Conservation (phyloP, 495 filamentous ascomycete species). For the Neurospora sp. region DNA sequence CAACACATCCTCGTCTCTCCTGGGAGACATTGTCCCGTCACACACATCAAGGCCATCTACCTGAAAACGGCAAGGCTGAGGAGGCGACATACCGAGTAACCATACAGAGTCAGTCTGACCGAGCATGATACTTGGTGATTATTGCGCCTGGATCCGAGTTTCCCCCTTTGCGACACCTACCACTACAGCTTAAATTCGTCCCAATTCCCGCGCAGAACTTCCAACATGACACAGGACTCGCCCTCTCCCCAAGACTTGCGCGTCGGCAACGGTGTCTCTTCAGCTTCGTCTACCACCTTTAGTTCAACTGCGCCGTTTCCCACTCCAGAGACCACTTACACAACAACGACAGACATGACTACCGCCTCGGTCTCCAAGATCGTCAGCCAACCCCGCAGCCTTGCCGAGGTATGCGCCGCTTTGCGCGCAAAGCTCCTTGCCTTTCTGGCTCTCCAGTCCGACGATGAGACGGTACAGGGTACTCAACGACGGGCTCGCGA, state of each 20-base stretch:
- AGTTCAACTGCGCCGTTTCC: neutral
- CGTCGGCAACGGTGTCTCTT: slow-evolving; percentile 9
- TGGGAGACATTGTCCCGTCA: neutral
- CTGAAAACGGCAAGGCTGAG: neutral
- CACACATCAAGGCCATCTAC: neutral
- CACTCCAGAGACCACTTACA: neutral
- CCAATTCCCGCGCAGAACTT: neutral
- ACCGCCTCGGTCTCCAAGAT: neutral
- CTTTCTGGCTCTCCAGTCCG: slow-evolving; percentile 52
- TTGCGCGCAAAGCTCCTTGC: slow-evolving; percentile 54
- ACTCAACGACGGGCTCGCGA: slow-evolving; percentile 65
- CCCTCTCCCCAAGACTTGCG: slow-evolving; percentile 7
- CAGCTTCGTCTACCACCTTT: neutral
- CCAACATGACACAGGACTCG: slow-evolving; percentile 7
- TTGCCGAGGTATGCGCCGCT: slow-evolving; percentile 21
- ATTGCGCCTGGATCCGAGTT: neutral
- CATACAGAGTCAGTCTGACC: neutral
- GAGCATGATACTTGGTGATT: neutral
- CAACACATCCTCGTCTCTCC: neutral
- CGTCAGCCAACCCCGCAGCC: slow-evolving; percentile 2
- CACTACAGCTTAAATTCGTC: neutral
- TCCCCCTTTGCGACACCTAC: neutral
- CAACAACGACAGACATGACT: neutral
- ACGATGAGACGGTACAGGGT: slow-evolving; percentile 47
- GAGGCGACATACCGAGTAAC: neutral